Evolutionary conservation across 306 rosid genomes (phyloP).

Genomic region (Vigna reflexopilosa): DNA sequence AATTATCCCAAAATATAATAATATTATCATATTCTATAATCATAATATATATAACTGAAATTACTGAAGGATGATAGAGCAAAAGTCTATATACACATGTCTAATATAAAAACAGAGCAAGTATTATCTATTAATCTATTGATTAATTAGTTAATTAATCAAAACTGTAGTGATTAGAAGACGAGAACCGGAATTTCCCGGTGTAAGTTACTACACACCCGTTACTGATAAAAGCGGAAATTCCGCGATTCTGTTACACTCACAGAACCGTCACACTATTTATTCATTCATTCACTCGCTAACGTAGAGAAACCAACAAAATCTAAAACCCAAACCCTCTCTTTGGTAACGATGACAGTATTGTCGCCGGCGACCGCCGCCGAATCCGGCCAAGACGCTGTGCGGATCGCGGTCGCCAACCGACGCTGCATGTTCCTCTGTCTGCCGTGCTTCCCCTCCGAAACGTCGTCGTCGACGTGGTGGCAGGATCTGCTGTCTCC

Average conservation of each 20-base stretch:
- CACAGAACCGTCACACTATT: neutral
- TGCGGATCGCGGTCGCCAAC: slow-evolving; percentile 28
- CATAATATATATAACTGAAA: too few relatives aligned
- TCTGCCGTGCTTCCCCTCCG: slow-evolving; percentile 47
- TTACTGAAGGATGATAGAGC: too few relatives aligned
- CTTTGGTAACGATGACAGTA: slow-evolving; percentile 23
- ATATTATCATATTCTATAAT: too few relatives aligned
- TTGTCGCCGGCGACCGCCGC: neutral
- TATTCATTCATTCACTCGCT: slow-evolving; percentile 27
- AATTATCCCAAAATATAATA: too few relatives aligned
- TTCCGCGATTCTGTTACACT: neutral
- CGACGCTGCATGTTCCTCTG: slow-evolving; percentile 57
- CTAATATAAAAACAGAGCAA: too few relatives aligned
- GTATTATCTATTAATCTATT: too few relatives aligned
- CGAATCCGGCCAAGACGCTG: neutral
- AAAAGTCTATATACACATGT: too few relatives aligned
- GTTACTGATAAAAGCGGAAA: slow-evolving; percentile 26
- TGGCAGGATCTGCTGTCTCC: slow-evolving; percentile 56
- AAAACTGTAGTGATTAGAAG: neutral
- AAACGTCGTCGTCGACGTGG: slow-evolving; percentile 36
- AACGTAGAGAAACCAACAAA: neutral
- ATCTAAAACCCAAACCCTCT: neutral
- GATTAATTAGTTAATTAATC: too few relatives aligned
- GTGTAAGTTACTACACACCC: slow-evolving; percentile 16
- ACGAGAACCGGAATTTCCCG: slow-evolving; percentile 24